Conservation (phyloP, 164 flowering plant species). For the Aristolochia californica region DNA sequence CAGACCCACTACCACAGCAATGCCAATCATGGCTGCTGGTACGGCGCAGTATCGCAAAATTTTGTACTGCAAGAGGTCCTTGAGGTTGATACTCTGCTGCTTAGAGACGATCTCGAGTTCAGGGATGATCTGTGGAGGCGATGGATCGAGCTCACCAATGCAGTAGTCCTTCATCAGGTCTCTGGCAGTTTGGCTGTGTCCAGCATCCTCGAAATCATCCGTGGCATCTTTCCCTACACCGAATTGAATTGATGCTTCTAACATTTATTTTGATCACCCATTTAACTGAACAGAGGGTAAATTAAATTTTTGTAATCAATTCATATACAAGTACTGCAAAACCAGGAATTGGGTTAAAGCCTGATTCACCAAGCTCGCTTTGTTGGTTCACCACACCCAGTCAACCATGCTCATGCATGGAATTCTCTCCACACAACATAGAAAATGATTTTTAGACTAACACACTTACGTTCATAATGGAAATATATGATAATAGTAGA, state of each 20-base stretch:
- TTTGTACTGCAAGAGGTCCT: conserved; percentile 25
- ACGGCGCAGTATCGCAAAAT: conserved; percentile 57
- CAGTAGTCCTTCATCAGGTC: conserved; percentile 54
- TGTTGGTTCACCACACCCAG: too few species aligned
- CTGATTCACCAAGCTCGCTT: too few species aligned
- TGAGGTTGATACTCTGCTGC: conserved; percentile 15
- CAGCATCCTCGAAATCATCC: conserved; percentile 90
- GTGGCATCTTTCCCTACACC: conserved; percentile 76
- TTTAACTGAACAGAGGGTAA: too few species aligned
- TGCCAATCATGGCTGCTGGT: conserved; percentile 47
- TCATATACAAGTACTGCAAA: too few species aligned
- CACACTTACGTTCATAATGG: too few species aligned
- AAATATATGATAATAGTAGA: too few species aligned
- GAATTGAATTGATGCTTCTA: background rate
- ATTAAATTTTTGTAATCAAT: too few species aligned
- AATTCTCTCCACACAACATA: too few species aligned
- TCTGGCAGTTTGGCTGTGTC: conserved; percentile 74
- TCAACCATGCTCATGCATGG: too few species aligned
- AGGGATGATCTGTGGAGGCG: conserved; percentile 25
- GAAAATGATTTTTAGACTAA: too few species aligned
- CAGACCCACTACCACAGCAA: conserved; percentile 44
- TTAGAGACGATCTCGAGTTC: conserved; percentile 31
- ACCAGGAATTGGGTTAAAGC: too few species aligned
- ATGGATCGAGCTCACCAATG: conserved; percentile 82
- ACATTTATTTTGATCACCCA: too few species aligned